Evolutionary conservation across 441 rosid species (phyloP).

Genomic region (Cnidoscolus chayamansa): DNA sequence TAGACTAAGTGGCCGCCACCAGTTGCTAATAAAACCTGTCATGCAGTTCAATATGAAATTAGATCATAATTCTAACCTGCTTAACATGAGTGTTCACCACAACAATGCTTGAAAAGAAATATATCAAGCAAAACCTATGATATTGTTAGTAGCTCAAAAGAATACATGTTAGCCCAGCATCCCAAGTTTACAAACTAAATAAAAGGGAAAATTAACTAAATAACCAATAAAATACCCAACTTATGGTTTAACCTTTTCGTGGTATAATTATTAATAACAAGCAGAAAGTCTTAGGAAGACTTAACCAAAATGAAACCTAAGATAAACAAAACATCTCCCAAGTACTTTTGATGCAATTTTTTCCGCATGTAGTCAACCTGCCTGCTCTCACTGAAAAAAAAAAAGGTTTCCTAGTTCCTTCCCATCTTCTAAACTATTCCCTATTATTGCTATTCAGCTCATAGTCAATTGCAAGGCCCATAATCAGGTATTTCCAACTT

Average conservation of each 20-base stretch:
- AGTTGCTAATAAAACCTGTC: constrained; percentile 90
- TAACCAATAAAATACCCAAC: not conserved
- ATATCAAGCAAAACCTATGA: not conserved
- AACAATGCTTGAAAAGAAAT: not conserved
- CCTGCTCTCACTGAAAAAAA: no score
- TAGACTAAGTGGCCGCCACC: constrained; percentile 96
- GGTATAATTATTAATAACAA: not conserved
- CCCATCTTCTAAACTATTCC: not conserved
- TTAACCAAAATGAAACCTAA: not conserved
- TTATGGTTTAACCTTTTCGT: not conserved
- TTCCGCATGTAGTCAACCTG: not conserved
- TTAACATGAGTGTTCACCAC: not conserved
- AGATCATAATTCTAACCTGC: not conserved
- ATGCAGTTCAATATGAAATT: constrained; percentile 5
- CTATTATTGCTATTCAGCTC: not conserved
- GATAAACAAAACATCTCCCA: not conserved
- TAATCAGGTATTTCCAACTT: not conserved
- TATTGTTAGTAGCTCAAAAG: not conserved
- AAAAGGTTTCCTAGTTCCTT: not conserved
- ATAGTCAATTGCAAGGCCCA: not conserved
- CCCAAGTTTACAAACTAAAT: not conserved
- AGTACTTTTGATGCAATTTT: not conserved
- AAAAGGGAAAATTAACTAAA: not conserved
- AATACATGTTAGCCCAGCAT: not conserved
- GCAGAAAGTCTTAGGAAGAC: not conserved